Evolutionary conservation across 1,139 yeast genomes (phyloP), one percentile per base, ranked within the genome.

Genomic region (Pneumocystis jirovecii): DNA sequence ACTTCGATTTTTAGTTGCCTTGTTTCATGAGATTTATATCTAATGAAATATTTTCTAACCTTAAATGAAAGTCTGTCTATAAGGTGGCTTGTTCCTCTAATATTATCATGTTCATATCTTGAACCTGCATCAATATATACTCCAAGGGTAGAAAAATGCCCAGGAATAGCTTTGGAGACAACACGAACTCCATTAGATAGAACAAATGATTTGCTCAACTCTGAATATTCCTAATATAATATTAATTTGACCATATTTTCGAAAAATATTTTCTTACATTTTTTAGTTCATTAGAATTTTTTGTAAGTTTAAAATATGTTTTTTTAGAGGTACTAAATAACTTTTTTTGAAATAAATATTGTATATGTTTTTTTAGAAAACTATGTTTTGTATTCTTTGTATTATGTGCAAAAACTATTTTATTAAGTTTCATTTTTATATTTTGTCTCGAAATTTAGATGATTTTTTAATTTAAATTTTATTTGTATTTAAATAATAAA

Each of bases 71-170:
- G 76, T 67, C 96, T 80, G 73, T 93, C 98, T 70, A 86, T 78
- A 37, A 93, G 78, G 74, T 93, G 97, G 6, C 96, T 85, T 63
- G 87, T 79, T 0, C 98, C 98, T 60, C 79, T 77, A 25, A 69
- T 63, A 56, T 63, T 61, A 65, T 83, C 71, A 56, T 70, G 68
- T 75, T 93, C 98, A 73, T 79, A 89, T 65, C 97, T 80, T 0
- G 96, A 86, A 1, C 98, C 98, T 1, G 96, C 96, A 72, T 87
- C 87, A 25, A 93, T 82, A 72, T 89, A 93, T 61, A 93, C 82
- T 1, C 98, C 98, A 67, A 91, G 76, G 0, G 97, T 96, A 65
- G 93, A 82, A 74, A 93, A 93, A 74, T 91, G 96, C 40, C 96
- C 93, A 0, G 96, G 95, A 0, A 87, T 82, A 61, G 89, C 85